Percentiles rank a stretch among this genome's conserved stretches.
Evolutionary conservation across 495 filamentous ascomycete species (phyloP).

Genomic region (Hyphodiscus hymeniophilus): DNA sequence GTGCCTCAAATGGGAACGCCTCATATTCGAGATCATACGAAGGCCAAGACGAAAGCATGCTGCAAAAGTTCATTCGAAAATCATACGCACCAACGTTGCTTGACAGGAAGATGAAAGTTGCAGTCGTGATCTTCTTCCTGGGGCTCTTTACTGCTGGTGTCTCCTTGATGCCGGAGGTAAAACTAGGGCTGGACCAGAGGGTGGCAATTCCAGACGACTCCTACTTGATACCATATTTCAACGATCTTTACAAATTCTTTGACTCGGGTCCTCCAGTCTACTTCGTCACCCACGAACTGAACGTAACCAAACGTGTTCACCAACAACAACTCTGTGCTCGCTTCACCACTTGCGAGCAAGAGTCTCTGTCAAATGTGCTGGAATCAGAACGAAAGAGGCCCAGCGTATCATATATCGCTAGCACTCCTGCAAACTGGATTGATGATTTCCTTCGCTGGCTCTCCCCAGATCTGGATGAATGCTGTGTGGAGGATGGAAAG

Average conservation of each 20-base stretch:
- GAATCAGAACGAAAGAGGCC: conserved; percentile 89
- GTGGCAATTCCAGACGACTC: conserved; percentile 89
- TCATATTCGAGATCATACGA: conserved; percentile 32
- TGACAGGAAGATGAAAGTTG: conserved; percentile 66
- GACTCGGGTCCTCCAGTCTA: conserved; percentile 90
- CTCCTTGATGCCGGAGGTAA: conserved; percentile 72
- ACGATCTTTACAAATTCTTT: conserved; percentile 90
- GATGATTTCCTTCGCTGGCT: conserved; percentile 97
- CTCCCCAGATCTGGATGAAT: conserved; percentile 72
- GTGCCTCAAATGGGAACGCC: conserved; percentile 24
- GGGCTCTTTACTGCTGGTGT: conserved; percentile 81
- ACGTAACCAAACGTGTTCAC: conserved; percentile 60
- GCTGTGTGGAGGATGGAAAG: conserved; percentile 58
- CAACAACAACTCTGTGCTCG: conserved; percentile 88
- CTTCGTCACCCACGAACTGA: conserved; percentile 79
- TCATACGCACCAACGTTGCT: conserved; percentile 78
- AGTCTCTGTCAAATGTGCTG: conserved; percentile 77
- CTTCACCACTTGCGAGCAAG: conserved; percentile 76
- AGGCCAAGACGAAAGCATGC: conserved; percentile 68
- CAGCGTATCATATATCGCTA: conserved; percentile 83
- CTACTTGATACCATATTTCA: conserved; percentile 89
- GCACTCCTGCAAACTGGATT: conserved; percentile 90
- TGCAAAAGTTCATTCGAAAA: conserved; percentile 83
- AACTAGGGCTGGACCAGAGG: conserved; percentile 86
- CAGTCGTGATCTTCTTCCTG: conserved; percentile 69